Evolutionary conservation across 805 yeast species (phyloP).

Genomic region (Nakazawaea wyomingensis): DNA sequence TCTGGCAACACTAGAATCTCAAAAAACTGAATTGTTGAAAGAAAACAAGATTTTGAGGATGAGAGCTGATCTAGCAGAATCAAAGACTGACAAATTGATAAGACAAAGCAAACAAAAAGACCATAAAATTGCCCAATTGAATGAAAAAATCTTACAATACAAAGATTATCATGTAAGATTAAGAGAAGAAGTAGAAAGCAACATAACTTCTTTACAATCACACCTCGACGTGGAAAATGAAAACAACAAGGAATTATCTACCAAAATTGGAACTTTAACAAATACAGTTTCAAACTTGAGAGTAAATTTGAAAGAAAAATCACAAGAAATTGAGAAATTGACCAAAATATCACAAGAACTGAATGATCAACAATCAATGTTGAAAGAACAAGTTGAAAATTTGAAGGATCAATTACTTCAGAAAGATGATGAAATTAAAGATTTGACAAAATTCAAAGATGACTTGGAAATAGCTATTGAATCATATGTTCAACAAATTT

Average conservation of each 20-base stretch:
- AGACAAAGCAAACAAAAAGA: constrained; percentile 13
- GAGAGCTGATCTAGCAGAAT: constrained; percentile 18
- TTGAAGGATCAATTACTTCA: constrained; percentile 20
- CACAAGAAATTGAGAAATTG: constrained; percentile 3
- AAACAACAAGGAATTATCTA: constrained; percentile 13
- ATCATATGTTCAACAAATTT: constrained; percentile 18
- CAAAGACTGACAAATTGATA: constrained; percentile 10
- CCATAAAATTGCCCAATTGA: constrained; percentile 13
- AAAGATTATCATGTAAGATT: constrained; percentile 16
- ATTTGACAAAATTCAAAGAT: constrained; percentile 10
- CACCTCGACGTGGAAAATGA: constrained; percentile 11
- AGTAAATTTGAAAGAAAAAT: constrained; percentile 1
- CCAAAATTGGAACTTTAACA: constrained; percentile 19
- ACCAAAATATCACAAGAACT: not conserved
- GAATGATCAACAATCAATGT: constrained; percentile 13
- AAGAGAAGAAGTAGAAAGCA: constrained; percentile 5
- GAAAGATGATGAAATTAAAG: too few species aligned
- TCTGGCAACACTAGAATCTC: constrained; percentile 11
- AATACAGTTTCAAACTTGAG: constrained; percentile 18
- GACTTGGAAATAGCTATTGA: constrained; percentile 14
- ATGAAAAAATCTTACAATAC: constrained; percentile 17
- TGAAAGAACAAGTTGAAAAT: too few species aligned
- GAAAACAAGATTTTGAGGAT: constrained; percentile 15
- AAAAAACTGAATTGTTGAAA: constrained; percentile 15
- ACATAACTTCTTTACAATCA: constrained; percentile 1